Base-by-base conservation (phyloP, 2,329 filamentous ascomycete genomes). In the Lachnellula occidentalis region DNA sequence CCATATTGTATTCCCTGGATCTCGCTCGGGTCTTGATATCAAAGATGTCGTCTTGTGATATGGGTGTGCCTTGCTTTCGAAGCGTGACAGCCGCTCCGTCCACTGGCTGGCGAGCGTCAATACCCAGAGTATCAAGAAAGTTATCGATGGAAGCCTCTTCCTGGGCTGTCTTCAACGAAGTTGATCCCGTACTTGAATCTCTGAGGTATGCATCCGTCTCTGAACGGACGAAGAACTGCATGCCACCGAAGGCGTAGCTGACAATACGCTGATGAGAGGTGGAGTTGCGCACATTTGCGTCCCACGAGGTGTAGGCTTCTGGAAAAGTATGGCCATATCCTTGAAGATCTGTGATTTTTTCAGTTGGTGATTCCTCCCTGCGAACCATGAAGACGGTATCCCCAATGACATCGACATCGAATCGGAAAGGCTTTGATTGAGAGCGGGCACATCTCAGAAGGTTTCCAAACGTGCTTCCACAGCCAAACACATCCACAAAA, bases 281-380 rank as follows among this genome's bases (percentile, higher is more conserved):
- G 0, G 84, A 88, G 0, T 74, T 73, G 45, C 73, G 74, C 0
- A 82, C 77, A 1, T 74, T 74, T 0, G 61, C 11, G 9, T 79
- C 77, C 84, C 85, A 88, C 0, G 74, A 80, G 0, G 86, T 89
- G 62, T 87, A 84, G 1, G 74, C 74, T 47, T 87, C 82, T 0
- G 82, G 82, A 59, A 90, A 89, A 0, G 80, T 76, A 60, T 88
- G 84, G 0, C 85, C 85, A 60, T 76, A 87, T 0, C 86, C 86
- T 15, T 61, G 61, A 0, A 88, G 70, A n/a, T 73, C 73, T 0
- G 70, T 60, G 5, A 88, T 82, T 0, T 74, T 64, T 59, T 86
- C 81, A 0, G 67, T 77, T 0, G 84, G 82, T 0, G 78, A 76
- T 45, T 80, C 82, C 61, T 86, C 83, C 21, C 79, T 75, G 1